Conservation (phyloP, 805 yeast species). For the Saccharomycopsis javanensis region DNA sequence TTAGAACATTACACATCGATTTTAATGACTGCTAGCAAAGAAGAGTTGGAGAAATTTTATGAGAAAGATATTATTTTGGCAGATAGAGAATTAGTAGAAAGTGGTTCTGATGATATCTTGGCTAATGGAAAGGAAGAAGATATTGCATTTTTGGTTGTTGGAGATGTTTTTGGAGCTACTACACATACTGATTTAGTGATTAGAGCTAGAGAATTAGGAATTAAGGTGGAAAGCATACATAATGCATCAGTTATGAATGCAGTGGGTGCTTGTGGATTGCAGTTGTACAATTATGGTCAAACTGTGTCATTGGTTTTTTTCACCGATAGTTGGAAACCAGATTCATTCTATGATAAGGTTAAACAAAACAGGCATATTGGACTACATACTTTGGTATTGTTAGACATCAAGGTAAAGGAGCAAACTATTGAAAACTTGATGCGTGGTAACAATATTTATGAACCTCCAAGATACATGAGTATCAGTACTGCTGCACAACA, state of each 20-base stretch:
- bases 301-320: conserved; percentile 95
- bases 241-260: conserved; percentile 98
- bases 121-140: conserved; percentile 71
- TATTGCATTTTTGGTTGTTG: conserved; percentile 90
- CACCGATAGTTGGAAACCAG: conserved; percentile 94
- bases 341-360: conserved; percentile 82
- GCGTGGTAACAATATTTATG: conserved; percentile 82
- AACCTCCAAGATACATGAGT: conserved; percentile 95
- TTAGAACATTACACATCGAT: conserved; percentile 93
- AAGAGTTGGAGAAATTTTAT: conserved; percentile 68
- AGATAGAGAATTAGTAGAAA: conserved; percentile 89
- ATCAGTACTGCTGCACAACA: conserved; percentile 85
- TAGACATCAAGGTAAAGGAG: conserved; percentile 94
- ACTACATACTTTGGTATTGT: conserved; percentile 75
- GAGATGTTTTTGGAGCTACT: conserved; percentile 97
- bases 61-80: conserved; percentile 82
- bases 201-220: conserved; percentile 78
- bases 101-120: conserved; percentile 75
- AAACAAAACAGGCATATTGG: conserved; percentile 87
- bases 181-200: conserved; percentile 92
- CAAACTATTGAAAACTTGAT: conserved; percentile 93
- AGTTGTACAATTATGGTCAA: conserved; percentile 90
- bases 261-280: conserved; percentile 96
- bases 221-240: conserved; percentile 74
- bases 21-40: conserved; percentile 81